phyloP scores from a whole-genome alignment of 2,329 filamentous ascomycete genomes.

The Aspergillus quadrilineatus region DNA sequence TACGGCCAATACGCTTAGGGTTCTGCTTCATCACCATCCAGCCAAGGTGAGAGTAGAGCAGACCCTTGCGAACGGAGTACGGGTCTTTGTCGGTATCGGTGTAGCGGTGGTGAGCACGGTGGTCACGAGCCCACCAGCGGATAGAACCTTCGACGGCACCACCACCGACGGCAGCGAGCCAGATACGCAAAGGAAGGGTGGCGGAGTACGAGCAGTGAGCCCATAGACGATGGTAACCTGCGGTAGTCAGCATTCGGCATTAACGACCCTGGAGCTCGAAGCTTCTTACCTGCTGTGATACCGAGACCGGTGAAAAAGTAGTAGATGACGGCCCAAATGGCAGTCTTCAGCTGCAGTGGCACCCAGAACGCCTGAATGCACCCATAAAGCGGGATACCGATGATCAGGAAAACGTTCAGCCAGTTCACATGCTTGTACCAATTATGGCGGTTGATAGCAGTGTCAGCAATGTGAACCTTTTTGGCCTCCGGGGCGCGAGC shows the following conservation, averaged over 20 bases:
- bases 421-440: slow-evolving; percentile 94
- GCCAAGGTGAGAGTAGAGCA: slow-evolving; percentile 78
- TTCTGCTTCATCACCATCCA: slow-evolving; percentile 97
- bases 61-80: slow-evolving; percentile 85
- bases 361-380: slow-evolving; percentile 75
- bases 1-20: slow-evolving; percentile 81
- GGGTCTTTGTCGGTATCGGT: slow-evolving; percentile 92
- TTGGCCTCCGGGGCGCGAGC: slow-evolving; percentile 47
- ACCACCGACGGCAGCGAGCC: slow-evolving; percentile 76
- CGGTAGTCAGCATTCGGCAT: slow-evolving; percentile 13
- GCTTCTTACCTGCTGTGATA: slow-evolving; percentile 67
- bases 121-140: slow-evolving; percentile 84
- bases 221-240: slow-evolving; percentile 79
- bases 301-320: slow-evolving; percentile 83
- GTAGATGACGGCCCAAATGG: slow-evolving; percentile 71
- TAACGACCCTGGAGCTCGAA: background rate
- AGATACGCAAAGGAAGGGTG: slow-evolving; percentile 71
- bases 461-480: slow-evolving; percentile 84
- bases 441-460: slow-evolving; percentile 75
- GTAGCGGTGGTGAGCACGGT: slow-evolving; percentile 86
- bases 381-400: slow-evolving; percentile 73
- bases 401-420: slow-evolving; percentile 80
- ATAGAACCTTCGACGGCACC: slow-evolving; percentile 84
- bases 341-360: slow-evolving; percentile 69
- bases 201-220: slow-evolving; percentile 83